A percentile compares a stretch with the other conserved stretches of the same genome.
phyloP scores from a whole-genome alignment of 805 yeast species.

The Saccharomycopsis synnaedendra region DNA sequence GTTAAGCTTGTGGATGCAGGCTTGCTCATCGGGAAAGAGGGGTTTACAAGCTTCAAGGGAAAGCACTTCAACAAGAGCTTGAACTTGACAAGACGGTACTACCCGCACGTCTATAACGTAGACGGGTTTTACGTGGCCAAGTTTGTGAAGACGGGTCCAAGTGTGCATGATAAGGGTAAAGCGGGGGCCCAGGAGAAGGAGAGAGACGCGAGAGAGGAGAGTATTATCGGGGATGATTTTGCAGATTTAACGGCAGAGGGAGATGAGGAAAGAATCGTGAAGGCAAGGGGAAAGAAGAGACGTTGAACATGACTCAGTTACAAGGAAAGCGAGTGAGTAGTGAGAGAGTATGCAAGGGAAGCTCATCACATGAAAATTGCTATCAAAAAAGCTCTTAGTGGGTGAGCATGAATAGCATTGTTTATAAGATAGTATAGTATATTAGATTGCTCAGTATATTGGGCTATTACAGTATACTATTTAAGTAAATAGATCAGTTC shows the following conservation, averaged over 20 bases:
- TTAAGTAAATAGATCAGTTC: too few species aligned
- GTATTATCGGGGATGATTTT: conserved; percentile 77
- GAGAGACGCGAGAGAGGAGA: conserved; percentile 69
- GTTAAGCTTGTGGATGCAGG: conserved; percentile 91
- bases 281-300: conserved; percentile 19
- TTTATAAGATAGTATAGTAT: too few species aligned
- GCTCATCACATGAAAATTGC: too few species aligned
- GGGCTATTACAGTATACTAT: too few species aligned
- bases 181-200: conserved; percentile 88
- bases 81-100: conserved; percentile 82
- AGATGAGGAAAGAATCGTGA: conserved; percentile 63
- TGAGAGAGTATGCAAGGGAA: conserved; percentile 16
- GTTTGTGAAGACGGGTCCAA: conserved; percentile 80
- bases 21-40: conserved; percentile 88
- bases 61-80: conserved; percentile 74
- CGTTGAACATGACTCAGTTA: conserved; percentile 18
- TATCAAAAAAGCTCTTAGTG: too few species aligned
- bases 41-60: conserved; percentile 88
- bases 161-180: conserved; percentile 74
- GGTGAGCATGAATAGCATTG: too few species aligned
- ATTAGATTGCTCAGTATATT: too few species aligned
- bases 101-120: conserved; percentile 97
- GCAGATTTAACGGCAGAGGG: conserved; percentile 69
- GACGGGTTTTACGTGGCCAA: conserved; percentile 98
- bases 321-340: conserved; percentile 51